Base-by-base conservation (phyloP, 305 asterid genomes). In the Fraxinus dipetala region DNA sequence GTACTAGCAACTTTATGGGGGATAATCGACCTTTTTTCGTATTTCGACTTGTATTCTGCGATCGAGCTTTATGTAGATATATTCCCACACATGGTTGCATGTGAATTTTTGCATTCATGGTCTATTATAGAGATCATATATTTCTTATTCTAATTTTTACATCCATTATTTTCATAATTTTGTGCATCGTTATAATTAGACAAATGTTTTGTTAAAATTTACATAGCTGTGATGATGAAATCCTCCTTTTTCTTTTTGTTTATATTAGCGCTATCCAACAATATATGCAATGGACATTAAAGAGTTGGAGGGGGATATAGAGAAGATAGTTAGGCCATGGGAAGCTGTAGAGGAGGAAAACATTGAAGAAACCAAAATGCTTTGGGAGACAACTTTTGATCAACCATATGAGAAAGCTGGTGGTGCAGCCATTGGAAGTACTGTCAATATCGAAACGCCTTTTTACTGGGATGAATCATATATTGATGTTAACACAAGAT, bases 401-500 rank as follows among this genome's bases (percentile, higher is more conserved):
- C 93, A 88, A 81, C 97, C 99, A 51, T 95, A 90, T 56, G 97
- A 93, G 90, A 95, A 90, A 89, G 97, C 97, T 0, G 98, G 99
- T 26, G 90, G 90, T 67, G 86, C 86, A 87, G 80, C 87, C 85
- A 80, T 91, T 31, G 78, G 83, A 14, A 86, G 86, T 85, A 73
- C 81, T 84, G 45, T 79, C 70, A 78, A 81, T 28, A 34, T 83
- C 14, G 90, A 89, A 43, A 87, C 88, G 0, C 94, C 94, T 54
- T 80, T 92, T 51, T 88, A 89, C 87, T 95, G 97, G 99, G 95
- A 89, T 6, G 85, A 88, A 51, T 84, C 90, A 0, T 83, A 86
- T 80, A 61, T 78, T 11, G 98, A 95, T 85, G 92, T 90, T 82
- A 95, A 95, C 87, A 84, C 89, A 1, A 90, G 82, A 89, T 95